A percentile compares a stretch with the other conserved stretches of the same genome.
Evolutionary conservation across 2,329 filamentous ascomycete species (phyloP).

Genomic region (Colletotrichum aenigma): DNA sequence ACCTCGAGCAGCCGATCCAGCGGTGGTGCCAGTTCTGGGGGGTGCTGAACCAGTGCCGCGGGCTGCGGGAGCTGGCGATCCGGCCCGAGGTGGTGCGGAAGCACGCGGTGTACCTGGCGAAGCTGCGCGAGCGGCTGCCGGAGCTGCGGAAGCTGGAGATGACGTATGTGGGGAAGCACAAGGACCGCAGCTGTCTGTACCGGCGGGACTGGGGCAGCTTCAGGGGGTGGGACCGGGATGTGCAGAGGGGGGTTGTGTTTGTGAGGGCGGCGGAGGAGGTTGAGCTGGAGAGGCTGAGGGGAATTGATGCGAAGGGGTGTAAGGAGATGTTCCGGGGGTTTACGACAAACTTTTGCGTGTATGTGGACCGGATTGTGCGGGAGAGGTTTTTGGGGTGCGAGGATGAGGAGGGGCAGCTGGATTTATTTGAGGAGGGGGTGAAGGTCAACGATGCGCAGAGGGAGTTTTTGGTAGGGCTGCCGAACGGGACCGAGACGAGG

Average conservation of each 20-base stretch:
- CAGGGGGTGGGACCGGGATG: not conserved
- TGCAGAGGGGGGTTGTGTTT: not conserved
- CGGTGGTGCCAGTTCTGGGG: slow-evolving; percentile 15
- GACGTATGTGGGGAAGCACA: not conserved
- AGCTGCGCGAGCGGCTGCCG: not conserved
- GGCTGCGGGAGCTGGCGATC: not conserved
- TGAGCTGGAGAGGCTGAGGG: not conserved
- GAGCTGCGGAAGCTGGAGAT: not conserved
- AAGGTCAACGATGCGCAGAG: not conserved
- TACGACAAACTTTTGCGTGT: slow-evolving; percentile 13
- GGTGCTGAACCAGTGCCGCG: slow-evolving; percentile 4
- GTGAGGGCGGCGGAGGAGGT: not conserved
- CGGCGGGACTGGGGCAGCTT: not conserved
- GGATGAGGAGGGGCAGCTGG: not conserved
- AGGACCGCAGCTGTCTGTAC: not conserved
- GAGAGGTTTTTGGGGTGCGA: not conserved
- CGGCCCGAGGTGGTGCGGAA: not conserved
- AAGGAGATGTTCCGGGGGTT: not conserved
- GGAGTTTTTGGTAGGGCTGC: not conserved
- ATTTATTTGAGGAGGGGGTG: not conserved
- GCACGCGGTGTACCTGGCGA: not conserved
- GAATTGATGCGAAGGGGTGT: not conserved
- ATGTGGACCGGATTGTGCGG: not conserved
- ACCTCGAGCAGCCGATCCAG: not conserved
- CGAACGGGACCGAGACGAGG: not conserved